Percentiles rank a stretch among this genome's conserved stretches.
Conservation (phyloP, 2,329 filamentous ascomycete species). For the Fusarium sp. region DNA sequence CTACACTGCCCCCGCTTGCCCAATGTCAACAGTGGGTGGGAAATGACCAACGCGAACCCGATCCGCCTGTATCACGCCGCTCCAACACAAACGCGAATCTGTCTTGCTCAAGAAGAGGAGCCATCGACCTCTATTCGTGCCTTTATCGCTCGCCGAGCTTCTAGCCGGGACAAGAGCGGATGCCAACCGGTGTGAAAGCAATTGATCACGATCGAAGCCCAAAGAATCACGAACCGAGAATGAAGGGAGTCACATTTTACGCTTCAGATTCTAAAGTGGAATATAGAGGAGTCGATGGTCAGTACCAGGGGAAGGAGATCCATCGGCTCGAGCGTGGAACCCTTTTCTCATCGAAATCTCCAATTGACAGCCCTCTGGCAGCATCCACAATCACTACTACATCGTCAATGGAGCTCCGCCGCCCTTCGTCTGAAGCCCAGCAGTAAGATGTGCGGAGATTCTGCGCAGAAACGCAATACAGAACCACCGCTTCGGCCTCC, state of each 20-base stretch:
- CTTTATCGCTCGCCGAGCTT: no score
- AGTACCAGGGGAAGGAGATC: rapidly evolving
- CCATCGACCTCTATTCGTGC: neutral
- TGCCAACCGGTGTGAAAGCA: neutral
- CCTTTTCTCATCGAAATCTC: rapidly evolving
- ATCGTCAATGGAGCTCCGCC: neutral
- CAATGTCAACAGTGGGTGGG: neutral
- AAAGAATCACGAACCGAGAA: neutral
- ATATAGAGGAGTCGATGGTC: neutral
- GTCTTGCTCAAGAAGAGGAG: rapidly evolving
- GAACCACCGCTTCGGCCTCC: no score
- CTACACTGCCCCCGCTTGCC: neutral
- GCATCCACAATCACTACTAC: neutral
- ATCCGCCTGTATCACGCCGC: neutral
- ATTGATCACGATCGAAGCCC: neutral
- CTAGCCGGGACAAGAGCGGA: rapidly evolving
- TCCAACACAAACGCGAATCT: neutral
- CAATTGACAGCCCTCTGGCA: neutral
- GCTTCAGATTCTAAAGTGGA: rapidly evolving
- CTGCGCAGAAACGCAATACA: neutral
- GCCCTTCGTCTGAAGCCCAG: rapidly evolving
- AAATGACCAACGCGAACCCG: neutral
- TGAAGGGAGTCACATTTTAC: neutral
- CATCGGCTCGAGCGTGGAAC: rapidly evolving
- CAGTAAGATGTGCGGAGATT: rapidly evolving